phyloP scores from a whole-genome alignment of 2,329 filamentous ascomycete species.

The Leptosphaerulina australis region DNA sequence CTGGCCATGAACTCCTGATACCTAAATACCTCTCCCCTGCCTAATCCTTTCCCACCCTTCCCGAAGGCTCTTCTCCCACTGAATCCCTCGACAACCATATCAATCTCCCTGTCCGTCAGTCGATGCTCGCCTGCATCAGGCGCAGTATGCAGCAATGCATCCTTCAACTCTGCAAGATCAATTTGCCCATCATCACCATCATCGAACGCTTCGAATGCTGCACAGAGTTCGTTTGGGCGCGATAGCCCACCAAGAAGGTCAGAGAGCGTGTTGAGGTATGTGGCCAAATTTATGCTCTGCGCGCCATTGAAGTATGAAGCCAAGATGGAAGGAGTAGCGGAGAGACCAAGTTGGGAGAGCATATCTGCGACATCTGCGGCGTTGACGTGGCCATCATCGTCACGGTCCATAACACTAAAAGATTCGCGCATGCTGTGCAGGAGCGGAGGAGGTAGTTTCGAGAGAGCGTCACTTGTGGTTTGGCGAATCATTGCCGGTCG shows the following conservation, averaged over 20 bases:
- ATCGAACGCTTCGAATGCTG: slow-evolving; percentile 93
- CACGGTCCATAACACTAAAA: slow-evolving; percentile 89
- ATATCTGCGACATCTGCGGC: slow-evolving; percentile 86
- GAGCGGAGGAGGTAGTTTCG: slow-evolving; percentile 78
- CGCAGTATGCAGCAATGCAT: slow-evolving; percentile 80
- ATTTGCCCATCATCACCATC: slow-evolving; percentile 94
- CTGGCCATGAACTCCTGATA: slow-evolving; percentile 87
- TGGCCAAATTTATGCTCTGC: slow-evolving; percentile 78
- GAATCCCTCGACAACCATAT: slow-evolving; percentile 86
- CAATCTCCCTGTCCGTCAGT: slow-evolving; percentile 66
- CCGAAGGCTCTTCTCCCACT: slow-evolving; percentile 83
- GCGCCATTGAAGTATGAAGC: slow-evolving; percentile 77
- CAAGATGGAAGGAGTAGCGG: slow-evolving; percentile 72
- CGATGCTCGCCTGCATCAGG: slow-evolving; percentile 62
- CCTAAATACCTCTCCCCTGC: slow-evolving; percentile 83
- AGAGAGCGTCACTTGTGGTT: slow-evolving; percentile 54
- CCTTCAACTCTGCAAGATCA: slow-evolving; percentile 79
- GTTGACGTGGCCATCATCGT: slow-evolving; percentile 83
- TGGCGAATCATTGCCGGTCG: slow-evolving; percentile 38
- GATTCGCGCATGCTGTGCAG: slow-evolving; percentile 87
- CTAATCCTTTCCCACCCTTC: slow-evolving; percentile 58
- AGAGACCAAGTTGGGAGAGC: slow-evolving; percentile 82
- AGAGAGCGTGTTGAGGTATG: slow-evolving; percentile 83
- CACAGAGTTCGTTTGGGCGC: slow-evolving; percentile 77
- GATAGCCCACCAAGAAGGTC: slow-evolving; percentile 76